A percentile compares a stretch with the other conserved stretches of the same genome.
phyloP scores from a whole-genome alignment of 768 basidiomycete species.

The Coprinopsis sp. region DNA sequence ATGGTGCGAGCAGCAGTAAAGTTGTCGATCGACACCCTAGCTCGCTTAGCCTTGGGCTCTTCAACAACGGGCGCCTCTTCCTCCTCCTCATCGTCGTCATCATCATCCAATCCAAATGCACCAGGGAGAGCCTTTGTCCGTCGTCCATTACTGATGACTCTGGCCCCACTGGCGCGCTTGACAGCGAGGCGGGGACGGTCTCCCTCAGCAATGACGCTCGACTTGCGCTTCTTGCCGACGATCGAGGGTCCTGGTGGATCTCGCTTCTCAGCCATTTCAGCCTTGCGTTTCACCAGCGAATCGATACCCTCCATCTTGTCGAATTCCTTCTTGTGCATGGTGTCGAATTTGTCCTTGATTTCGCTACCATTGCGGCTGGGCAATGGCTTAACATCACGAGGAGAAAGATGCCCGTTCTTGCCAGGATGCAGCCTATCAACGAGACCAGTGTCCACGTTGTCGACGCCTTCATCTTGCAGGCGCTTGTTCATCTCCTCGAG shows the following conservation, averaged over 20 bases:
- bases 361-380: conserved; percentile 22
- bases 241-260: conserved; percentile 16
- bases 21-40: conserved; percentile 25
- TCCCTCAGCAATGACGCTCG: conserved; percentile 41
- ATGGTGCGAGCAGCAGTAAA: conserved; percentile 20
- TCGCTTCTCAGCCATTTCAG: conserved; percentile 7
- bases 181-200: conserved; percentile 22
- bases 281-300: conserved; percentile 31
- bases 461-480: conserved; percentile 52
- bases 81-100: conserved; percentile 38
- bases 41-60: conserved; percentile 30
- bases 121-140: conserved; percentile 49
- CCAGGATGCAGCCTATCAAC: conserved; percentile 38
- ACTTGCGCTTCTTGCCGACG: conserved; percentile 44
- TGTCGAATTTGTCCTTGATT: conserved; percentile 46
- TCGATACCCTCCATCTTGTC: conserved; percentile 76
- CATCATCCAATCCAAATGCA: conserved; percentile 52
- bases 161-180: conserved; percentile 32
- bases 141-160: conserved; percentile 45
- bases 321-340: conserved; percentile 61
- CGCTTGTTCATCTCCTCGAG: conserved; percentile 81
- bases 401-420: conserved; percentile 13
- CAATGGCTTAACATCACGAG: conserved; percentile 27
- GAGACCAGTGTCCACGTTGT: conserved; percentile 41
- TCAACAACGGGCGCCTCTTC: conserved; percentile 25